Evolutionary conservation across 2,329 filamentous ascomycete genomes (phyloP).

Genomic region (Botryotinia calthae): DNA sequence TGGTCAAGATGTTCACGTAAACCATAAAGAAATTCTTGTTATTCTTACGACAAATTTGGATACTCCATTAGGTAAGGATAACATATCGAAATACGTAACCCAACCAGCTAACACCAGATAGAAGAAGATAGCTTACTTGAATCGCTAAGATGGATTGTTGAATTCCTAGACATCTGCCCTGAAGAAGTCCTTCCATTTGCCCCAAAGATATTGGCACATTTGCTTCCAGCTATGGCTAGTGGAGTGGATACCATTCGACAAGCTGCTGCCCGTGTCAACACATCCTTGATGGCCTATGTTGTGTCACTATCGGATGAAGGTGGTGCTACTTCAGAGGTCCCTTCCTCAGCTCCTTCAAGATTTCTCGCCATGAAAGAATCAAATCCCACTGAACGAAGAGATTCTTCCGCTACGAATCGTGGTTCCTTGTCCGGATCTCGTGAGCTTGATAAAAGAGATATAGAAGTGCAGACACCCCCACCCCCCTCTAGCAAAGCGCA

Average conservation of each 20-base stretch:
- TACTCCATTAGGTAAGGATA: conserved; percentile 65
- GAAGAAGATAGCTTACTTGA: conserved; percentile 92
- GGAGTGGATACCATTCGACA: conserved; percentile 85
- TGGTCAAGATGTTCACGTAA: conserved; percentile 92
- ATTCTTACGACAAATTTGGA: conserved; percentile 89
- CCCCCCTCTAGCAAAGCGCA: conserved; percentile 36
- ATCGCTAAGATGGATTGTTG: conserved; percentile 90
- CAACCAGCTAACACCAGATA: conserved; percentile 38
- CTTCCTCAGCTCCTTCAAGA: conserved; percentile 41
- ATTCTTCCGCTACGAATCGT: conserved; percentile 36
- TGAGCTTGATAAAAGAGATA: conserved; percentile 52
- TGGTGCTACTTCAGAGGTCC: conserved; percentile 44
- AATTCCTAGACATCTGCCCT: conserved; percentile 94
- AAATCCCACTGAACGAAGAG: conserved; percentile 35
- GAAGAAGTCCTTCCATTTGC: conserved; percentile 96
- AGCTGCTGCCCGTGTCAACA: conserved; percentile 86
- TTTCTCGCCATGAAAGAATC: conserved; percentile 43
- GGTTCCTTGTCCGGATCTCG: conserved; percentile 44
- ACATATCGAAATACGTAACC: neutral
- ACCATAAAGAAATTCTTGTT: conserved; percentile 86
- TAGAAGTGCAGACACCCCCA: conserved; percentile 51
- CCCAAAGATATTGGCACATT: conserved; percentile 84
- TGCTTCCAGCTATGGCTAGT: conserved; percentile 91
- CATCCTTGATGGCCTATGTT: conserved; percentile 88
- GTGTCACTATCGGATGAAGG: conserved; percentile 77